These are phyloP conservation scores for Cutaneotrichosporon cavernicola DNA, from an alignment of 1,284 basidiomycete species.

Conservation along the genomic window DNA sequence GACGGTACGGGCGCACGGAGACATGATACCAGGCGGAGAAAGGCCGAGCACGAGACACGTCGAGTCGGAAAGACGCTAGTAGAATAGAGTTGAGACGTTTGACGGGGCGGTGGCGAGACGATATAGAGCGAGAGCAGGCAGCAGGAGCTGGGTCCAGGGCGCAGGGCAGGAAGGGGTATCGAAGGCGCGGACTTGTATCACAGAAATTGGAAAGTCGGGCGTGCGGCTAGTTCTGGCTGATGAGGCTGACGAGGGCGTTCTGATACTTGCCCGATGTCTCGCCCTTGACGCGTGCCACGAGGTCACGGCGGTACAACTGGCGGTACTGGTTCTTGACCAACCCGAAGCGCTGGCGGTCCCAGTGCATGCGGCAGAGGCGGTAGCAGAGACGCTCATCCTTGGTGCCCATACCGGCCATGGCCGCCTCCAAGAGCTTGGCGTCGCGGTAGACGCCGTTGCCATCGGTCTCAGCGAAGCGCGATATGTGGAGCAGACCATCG, in stretches of 20 bases:
- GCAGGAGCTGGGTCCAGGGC: neutral
- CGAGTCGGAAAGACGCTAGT: neutral
- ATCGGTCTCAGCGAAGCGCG: conserved; percentile 44
- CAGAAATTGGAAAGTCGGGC: neutral
- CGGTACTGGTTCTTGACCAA: conserved; percentile 52
- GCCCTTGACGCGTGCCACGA: conserved; percentile 46
- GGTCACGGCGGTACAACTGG: conserved; percentile 37
- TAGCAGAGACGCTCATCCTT: conserved; percentile 54
- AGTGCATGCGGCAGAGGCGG: conserved; percentile 49
- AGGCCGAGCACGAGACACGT: no score
- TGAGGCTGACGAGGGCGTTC: conserved; percentile 39
- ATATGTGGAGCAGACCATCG: conserved; percentile 48
- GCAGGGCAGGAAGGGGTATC: neutral
- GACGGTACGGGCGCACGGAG: neutral
- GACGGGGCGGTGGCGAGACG: conserved; percentile 1
- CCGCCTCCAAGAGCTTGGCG: conserved; percentile 44
- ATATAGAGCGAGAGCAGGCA: neutral
- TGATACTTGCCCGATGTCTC: conserved; percentile 54
- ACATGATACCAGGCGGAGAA: no score
- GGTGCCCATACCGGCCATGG: conserved; percentile 52
- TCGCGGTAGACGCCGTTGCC: conserved; percentile 50
- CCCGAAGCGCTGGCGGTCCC: conserved; percentile 50
- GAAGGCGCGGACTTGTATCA: neutral
- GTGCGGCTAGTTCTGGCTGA: conserved; percentile 35
- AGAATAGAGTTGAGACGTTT: neutral